Conservation (phyloP, 2,329 filamentous ascomycete genomes). For the Pseudogymnoascus sp. region DNA sequence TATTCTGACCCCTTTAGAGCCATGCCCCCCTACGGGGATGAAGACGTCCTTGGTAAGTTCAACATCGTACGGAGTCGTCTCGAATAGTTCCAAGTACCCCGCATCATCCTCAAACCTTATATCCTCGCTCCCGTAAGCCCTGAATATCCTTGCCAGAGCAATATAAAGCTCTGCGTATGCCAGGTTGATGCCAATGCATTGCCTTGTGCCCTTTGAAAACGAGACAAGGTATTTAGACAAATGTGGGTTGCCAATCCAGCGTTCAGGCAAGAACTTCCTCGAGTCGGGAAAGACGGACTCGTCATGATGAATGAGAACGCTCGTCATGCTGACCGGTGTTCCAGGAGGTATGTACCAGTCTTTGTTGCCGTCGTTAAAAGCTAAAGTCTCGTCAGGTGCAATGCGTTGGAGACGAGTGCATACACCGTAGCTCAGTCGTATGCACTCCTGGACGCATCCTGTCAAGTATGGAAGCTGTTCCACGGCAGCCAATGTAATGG, state of each 20-base stretch:
- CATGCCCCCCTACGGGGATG: conserved; percentile 11
- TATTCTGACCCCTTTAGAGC: conserved; percentile 15
- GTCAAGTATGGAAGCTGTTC: conserved; percentile 26
- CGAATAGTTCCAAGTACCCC: conserved; percentile 21
- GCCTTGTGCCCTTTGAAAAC: conserved; percentile 34
- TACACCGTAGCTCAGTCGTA: conserved; percentile 28
- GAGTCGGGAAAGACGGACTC: conserved; percentile 31
- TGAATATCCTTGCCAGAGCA: conserved; percentile 13
- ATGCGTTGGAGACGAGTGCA: conserved; percentile 24
- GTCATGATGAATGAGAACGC: conserved; percentile 32
- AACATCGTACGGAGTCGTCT: conserved; percentile 21
- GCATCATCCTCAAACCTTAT: conserved; percentile 16
- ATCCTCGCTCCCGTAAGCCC: conserved; percentile 15
- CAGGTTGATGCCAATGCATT: conserved; percentile 32
- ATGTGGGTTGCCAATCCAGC: conserved; percentile 31
- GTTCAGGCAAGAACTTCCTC: conserved; percentile 32
- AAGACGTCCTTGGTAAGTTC: conserved; percentile 17
- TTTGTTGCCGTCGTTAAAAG: conserved; percentile 14
- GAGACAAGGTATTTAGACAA: conserved; percentile 33
- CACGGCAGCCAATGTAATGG: conserved; percentile 13
- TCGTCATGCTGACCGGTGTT: conserved; percentile 33
- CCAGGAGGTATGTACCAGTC: conserved; percentile 21
- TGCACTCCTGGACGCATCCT: conserved; percentile 28
- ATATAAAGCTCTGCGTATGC: conserved; percentile 20
- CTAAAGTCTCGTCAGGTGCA: conserved; percentile 17